Conservation (phyloP, 768 basidiomycete species). For the Clitopilus hobsonii region DNA sequence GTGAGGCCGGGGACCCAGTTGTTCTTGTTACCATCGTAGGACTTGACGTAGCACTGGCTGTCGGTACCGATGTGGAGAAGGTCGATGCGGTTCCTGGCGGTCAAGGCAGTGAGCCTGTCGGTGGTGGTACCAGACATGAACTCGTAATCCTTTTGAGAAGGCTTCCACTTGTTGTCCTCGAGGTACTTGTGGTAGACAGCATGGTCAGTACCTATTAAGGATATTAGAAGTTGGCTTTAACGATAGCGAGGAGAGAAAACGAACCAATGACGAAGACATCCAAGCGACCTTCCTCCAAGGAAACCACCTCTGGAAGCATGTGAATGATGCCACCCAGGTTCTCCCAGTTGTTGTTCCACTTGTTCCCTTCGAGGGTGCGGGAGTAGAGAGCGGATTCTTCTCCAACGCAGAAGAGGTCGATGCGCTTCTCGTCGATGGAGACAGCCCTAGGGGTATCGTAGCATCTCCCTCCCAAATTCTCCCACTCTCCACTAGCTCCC, state of each 20-base stretch:
- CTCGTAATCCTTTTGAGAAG: background rate
- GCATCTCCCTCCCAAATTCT: slow-evolving; percentile 4
- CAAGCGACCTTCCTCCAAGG: background rate
- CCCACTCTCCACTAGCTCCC: background rate
- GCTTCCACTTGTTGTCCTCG: background rate
- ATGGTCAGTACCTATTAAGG: slow-evolving; percentile 3
- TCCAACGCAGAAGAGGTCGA: slow-evolving; percentile 6
- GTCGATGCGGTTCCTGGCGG: background rate
- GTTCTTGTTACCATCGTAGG: background rate
- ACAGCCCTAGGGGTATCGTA: slow-evolving; percentile 4
- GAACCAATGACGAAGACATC: slow-evolving; percentile 1
- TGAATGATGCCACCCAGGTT: background rate
- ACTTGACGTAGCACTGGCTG: background rate
- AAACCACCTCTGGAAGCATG: background rate
- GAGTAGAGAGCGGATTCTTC: slow-evolving; percentile 2
- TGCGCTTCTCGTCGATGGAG: slow-evolving; percentile 3
- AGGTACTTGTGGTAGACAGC: slow-evolving; percentile 1
- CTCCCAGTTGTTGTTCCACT: slow-evolving; percentile 1
- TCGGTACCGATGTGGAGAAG: background rate
- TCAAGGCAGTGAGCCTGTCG: background rate
- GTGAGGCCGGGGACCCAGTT: background rate
- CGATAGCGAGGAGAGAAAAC: background rate
- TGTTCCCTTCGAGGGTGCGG: background rate
- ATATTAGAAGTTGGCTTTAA: background rate
- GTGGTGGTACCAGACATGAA: background rate